These are phyloP conservation scores for Wickerhamomyces mucosus DNA, from an alignment of 805 yeast genomes.

Conservation along the genomic window DNA sequence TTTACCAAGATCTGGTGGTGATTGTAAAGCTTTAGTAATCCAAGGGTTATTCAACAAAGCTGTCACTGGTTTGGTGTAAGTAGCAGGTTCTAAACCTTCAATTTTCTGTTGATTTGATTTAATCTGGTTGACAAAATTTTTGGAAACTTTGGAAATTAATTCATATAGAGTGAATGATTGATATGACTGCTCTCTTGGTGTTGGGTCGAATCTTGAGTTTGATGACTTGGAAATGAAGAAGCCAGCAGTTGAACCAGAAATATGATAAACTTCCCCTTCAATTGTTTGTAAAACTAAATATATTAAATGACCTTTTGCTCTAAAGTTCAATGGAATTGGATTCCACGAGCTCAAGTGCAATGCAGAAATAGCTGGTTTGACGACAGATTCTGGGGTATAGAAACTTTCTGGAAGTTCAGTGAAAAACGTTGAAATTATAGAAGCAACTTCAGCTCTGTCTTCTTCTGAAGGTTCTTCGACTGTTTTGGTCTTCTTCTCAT, in stretches of 20 bases:
- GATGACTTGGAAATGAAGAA: conserved; percentile 70
- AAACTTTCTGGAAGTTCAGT: conserved; percentile 15
- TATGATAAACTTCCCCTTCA: conserved; percentile 71
- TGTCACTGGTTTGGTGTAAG: conserved; percentile 54
- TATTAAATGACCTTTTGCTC: conserved; percentile 66
- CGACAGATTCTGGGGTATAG: conserved; percentile 8
- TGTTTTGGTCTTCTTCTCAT: conserved; percentile 5
- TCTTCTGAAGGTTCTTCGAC: conserved; percentile 19
- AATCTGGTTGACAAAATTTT: conserved; percentile 46
- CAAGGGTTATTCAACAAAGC: conserved; percentile 65
- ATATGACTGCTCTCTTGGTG: conserved; percentile 24
- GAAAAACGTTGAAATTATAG: conserved; percentile 12
- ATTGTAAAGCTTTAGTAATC: conserved; percentile 31
- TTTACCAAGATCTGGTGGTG: conserved; percentile 20
- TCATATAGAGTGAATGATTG: conserved; percentile 40
- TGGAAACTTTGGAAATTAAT: conserved; percentile 57
- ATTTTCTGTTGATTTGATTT: conserved; percentile 39
- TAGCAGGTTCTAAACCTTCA: conserved; percentile 36
- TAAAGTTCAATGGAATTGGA: conserved; percentile 64
- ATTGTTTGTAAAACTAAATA: conserved; percentile 69
- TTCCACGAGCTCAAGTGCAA: conserved; percentile 75
- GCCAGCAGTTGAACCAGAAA: conserved; percentile 74
- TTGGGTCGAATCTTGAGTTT: conserved; percentile 60
- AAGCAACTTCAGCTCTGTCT: conserved; percentile 13
- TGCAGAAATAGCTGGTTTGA: conserved; percentile 39